Evolutionary conservation across 805 yeast genomes (phyloP), one percentile per base, ranked within the genome.

Genomic region (Lipomyces sp.): DNA sequence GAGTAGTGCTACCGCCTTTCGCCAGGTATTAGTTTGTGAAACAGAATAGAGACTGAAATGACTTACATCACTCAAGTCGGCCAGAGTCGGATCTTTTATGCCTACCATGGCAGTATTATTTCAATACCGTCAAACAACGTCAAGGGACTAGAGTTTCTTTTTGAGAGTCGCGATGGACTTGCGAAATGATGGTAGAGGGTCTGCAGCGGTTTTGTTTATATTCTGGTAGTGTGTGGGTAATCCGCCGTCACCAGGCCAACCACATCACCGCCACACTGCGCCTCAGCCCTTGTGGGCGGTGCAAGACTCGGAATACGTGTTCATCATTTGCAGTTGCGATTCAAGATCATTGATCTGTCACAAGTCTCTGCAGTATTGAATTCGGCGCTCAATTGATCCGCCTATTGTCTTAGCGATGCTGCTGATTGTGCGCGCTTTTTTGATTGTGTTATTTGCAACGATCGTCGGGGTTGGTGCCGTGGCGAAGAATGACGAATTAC

Each of bases 41-140:
- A 13, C 24, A 13, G 30, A 32, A 13, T n/a, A 39, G 34, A 2
- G n/a, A 32, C n/a, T 29, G 30, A 39, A 39, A 54, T 53, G 39
- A 57, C n/a, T 45, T 60, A 54, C 63, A 54, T 42, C 48, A n/a
- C 18, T 42, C n/a, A 60, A 35, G 18, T 60, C 63, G 7, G 53
- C 58, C 6, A 60, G 24, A 42, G 53, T 57, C 59, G 34, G 55
- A n/a, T 29, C 30, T n/a, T 8, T 39, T 51, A 53, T 60, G 48
- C 15, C 32, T 6, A 18, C 48, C 48, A 42, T 42, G 5, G 8
- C 24, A 10, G 42, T 37, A 37, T 42, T 42, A 15, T n/a, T n/a
- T 8, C 42, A 37, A n/a, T 15, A n/a, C 11, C 0, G 48, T 42
- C 24, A n/a, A 42, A 15, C 15, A n/a, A n/a, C 24, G 2, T 24